Evolutionary conservation across 176 grass and related monocot species (phyloP), one percentile per base, ranked within the genome.

Genomic region (Tuctoria greenei): DNA sequence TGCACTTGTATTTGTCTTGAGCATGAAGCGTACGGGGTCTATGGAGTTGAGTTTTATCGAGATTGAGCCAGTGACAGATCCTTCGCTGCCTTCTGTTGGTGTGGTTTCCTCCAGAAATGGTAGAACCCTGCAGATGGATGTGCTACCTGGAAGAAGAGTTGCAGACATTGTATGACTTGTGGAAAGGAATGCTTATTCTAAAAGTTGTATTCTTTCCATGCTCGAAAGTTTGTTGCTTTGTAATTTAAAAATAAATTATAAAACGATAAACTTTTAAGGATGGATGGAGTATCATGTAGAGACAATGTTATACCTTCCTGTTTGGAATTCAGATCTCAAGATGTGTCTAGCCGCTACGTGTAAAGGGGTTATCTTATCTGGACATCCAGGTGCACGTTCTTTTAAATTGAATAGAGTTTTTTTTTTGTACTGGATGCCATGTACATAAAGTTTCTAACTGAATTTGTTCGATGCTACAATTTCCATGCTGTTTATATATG

Each of bases 1-100:
- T 27, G 79, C 80, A 17, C 85, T 99, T 72, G 72, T 95, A 6
- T 95, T 99, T n/a, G 40, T 92, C 24, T 59, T 87, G 71, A 99
- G 96, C 86, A 86, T 95, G 73, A 99, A 95, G 89, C 87, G 84
- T 4, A 95, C 72, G 6, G 89, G 89, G 5, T 82, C 85, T 58
- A 31, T 92, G 46, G 89, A 95, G 6, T 77, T 99, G 45, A 73
- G 82, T 14, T 95, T 95, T 72, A 92, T 99, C 34, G 83, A 95
- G 76, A 95, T 99, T 3, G 96, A 99, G 57, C 82, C 82, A 11
- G 87, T 99, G 69, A 34, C 80, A 2, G 89, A 90, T 66, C 71
- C 86, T 34, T 85, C 85, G 0, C 56, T 90, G 10, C 82, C 85
- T 65, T 75, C 96, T n/a, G 73, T 92, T 6, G 92, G 96, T 42